Conservation (phyloP, 805 yeast species). For the Candida khao-thaluensis region DNA sequence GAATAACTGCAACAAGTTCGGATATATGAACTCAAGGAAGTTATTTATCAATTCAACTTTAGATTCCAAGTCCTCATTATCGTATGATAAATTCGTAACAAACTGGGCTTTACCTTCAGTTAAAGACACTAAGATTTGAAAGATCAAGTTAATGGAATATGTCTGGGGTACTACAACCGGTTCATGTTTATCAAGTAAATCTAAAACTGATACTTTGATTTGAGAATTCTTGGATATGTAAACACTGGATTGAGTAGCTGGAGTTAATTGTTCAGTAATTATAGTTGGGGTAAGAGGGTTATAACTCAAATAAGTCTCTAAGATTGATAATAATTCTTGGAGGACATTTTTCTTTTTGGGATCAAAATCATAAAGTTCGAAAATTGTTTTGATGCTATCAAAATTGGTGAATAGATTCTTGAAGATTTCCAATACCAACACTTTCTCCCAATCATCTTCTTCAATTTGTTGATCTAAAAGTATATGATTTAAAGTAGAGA, state of each 20-base stretch:
- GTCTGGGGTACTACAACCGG: slow-evolving; percentile 61
- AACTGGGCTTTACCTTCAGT: slow-evolving; percentile 68
- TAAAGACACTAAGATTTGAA: slow-evolving; percentile 50
- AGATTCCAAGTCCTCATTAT: slow-evolving; percentile 29
- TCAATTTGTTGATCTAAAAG: slow-evolving; percentile 39
- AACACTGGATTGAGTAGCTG: slow-evolving; percentile 8
- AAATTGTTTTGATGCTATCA: slow-evolving; percentile 50
- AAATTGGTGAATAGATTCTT: slow-evolving; percentile 59
- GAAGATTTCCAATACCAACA: slow-evolving; percentile 71
- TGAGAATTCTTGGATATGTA: slow-evolving; percentile 45
- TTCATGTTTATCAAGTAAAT: slow-evolving; percentile 75
- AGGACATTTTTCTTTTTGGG: slow-evolving; percentile 59
- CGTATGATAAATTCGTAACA: slow-evolving; percentile 38
- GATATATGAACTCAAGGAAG: slow-evolving; percentile 29
- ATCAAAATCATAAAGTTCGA: slow-evolving; percentile 57
- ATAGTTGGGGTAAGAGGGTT: slow-evolving; percentile 17
- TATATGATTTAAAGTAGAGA: slow-evolving; percentile 73
- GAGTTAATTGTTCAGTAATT: slow-evolving; percentile 19
- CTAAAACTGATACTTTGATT: slow-evolving; percentile 59
- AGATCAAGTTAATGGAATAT: slow-evolving; percentile 57
- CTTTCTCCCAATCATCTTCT: slow-evolving; percentile 60
- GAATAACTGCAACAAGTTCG: slow-evolving; percentile 27
- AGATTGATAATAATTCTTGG: slow-evolving; percentile 47
- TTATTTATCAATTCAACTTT: slow-evolving; percentile 37
- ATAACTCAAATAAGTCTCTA: slow-evolving; percentile 22